These are phyloP conservation scores for Cyclocybe aegerita DNA, from an alignment of 768 basidiomycete species.

Conservation along the genomic window DNA sequence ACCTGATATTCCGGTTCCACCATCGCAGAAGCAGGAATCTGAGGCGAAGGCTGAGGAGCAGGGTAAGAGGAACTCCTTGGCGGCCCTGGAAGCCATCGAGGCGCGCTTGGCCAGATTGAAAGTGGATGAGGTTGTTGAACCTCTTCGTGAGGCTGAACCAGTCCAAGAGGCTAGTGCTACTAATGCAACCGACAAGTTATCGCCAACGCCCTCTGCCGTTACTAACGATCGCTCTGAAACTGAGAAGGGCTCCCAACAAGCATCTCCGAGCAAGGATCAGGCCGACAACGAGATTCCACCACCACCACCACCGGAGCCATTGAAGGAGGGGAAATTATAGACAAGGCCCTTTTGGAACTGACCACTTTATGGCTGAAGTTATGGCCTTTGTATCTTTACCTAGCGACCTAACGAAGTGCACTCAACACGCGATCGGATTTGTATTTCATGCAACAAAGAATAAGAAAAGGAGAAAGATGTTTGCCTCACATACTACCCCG, in stretches of 20 bases:
- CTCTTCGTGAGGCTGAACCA: background rate
- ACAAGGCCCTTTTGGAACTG: background rate
- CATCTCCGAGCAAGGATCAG: too few relatives aligned
- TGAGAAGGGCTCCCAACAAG: too few relatives aligned
- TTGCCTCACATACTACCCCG: conserved; percentile 84
- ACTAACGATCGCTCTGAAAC: too few relatives aligned
- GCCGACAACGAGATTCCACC: background rate
- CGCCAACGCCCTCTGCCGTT: too few relatives aligned
- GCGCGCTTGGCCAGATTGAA: conserved; percentile 17
- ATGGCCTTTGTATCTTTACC: too few relatives aligned
- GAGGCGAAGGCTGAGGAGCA: background rate
- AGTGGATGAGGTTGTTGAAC: conserved; percentile 7
- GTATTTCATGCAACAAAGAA: background rate
- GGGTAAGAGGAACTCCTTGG: conserved; percentile 9
- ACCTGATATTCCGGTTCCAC: conserved; percentile 1
- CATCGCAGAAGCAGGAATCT: background rate
- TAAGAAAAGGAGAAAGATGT: conserved; percentile 39
- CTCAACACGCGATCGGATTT: background rate
- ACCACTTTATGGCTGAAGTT: background rate
- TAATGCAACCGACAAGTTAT: too few relatives aligned
- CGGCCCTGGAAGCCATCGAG: conserved; percentile 16
- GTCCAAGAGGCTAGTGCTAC: too few relatives aligned
- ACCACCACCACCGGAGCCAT: background rate
- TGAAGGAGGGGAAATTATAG: conserved; percentile 3
- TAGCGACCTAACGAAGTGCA: background rate